Percentiles rank a stretch among this genome's conserved stretches.
phyloP scores from a whole-genome alignment of 2,329 filamentous ascomycete species.

The Thermochaetoides dissita region DNA sequence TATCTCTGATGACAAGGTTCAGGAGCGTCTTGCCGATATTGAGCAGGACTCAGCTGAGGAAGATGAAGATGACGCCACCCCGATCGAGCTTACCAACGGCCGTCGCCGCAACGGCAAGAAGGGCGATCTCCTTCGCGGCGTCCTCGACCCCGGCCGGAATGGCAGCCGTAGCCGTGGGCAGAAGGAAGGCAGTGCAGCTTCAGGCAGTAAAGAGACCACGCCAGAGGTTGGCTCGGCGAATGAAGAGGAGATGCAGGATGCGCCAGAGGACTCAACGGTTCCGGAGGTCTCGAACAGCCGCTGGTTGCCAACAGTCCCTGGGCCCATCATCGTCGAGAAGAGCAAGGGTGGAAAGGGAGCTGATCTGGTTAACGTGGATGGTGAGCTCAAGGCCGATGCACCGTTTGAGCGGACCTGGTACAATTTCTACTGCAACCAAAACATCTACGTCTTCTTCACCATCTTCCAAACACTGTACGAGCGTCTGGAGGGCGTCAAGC shows the following conservation, averaged over 20 bases:
- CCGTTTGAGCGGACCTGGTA: constrained; percentile 69
- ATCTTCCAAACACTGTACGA: constrained; percentile 86
- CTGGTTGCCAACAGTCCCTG: constrained; percentile 49
- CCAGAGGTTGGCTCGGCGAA: constrained; percentile 67
- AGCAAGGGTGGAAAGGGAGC: constrained; percentile 16
- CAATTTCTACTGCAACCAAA: constrained; percentile 83
- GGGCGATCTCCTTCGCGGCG: constrained; percentile 68
- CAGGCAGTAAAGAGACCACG: constrained; percentile 75
- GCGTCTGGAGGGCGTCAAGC: constrained; percentile 71
- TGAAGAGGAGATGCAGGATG: constrained; percentile 61
- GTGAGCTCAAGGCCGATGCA: constrained; percentile 60
- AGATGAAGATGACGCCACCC: constrained; percentile 57
- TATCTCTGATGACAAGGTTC: constrained; percentile 54
- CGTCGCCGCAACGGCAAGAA: constrained; percentile 63
- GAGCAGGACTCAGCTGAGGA: constrained; percentile 61
- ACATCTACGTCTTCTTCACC: constrained; percentile 87
- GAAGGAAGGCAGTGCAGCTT: constrained; percentile 66
- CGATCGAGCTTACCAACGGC: constrained; percentile 56
- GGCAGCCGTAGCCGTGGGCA: constrained; percentile 56
- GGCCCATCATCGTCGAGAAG: constrained; percentile 34
- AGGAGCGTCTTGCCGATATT: constrained; percentile 52
- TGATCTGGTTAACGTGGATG: constrained; percentile 41
- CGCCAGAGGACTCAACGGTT: constrained; percentile 39
- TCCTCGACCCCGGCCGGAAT: constrained; percentile 64
- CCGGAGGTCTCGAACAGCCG: constrained; percentile 51